Percentiles rank a stretch among this genome's conserved stretches.
Evolutionary conservation across 1,139 yeast species (phyloP).

Genomic region (Saccharomycopsis phalli): DNA sequence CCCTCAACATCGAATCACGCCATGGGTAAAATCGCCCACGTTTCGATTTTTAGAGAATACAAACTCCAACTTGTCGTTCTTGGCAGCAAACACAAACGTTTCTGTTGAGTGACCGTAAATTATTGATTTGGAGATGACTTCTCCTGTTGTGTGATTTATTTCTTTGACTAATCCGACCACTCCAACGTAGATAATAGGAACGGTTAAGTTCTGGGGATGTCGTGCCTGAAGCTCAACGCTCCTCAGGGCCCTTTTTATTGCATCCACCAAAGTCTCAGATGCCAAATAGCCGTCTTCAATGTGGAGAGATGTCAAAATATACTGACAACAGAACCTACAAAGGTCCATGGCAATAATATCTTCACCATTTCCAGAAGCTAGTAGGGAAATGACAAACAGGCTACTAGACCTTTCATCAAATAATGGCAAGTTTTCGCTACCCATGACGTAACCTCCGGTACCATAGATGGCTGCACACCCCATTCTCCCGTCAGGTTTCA

Average conservation of each 20-base stretch:
- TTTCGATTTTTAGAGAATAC: slow-evolving; percentile 5
- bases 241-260: slow-evolving; percentile 1
- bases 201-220: not conserved
- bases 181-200: slow-evolving; percentile 5
- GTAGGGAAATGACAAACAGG: slow-evolving; percentile 5
- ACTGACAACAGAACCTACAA: slow-evolving; percentile 10
- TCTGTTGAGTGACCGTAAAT: slow-evolving; percentile 18
- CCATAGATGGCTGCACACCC: slow-evolving; percentile 20
- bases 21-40: slow-evolving; percentile 5
- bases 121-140: not conserved
- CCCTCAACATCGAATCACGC: not conserved
- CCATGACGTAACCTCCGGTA: slow-evolving; percentile 9
- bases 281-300: not conserved
- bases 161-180: slow-evolving; percentile 8
- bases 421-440: slow-evolving; percentile 9
- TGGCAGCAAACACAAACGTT: slow-evolving; percentile 14
- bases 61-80: not conserved
- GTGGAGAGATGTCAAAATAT: slow-evolving; percentile 4
- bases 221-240: not conserved
- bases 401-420: not conserved
- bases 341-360: slow-evolving; percentile 12
- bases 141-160: not conserved
- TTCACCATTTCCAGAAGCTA: slow-evolving; percentile 19
- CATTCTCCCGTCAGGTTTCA: slow-evolving; percentile 14
- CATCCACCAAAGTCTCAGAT: slow-evolving; percentile 6